Evolutionary conservation across 768 basidiomycete species (phyloP).

Genomic region (Mycena metata): DNA sequence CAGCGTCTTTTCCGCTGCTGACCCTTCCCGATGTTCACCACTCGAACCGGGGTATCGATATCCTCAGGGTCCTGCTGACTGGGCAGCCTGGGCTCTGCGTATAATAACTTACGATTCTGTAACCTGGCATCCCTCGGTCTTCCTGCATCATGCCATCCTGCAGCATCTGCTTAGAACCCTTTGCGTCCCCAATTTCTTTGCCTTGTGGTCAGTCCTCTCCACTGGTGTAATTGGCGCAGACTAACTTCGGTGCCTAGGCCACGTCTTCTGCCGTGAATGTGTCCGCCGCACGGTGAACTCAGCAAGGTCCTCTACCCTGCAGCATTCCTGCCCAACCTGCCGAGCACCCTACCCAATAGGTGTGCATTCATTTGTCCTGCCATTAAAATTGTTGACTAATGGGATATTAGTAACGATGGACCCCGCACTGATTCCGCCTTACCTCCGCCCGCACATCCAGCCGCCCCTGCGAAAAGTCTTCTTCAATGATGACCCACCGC

Average conservation of each 20-base stretch:
- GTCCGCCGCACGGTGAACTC: slow-evolving; percentile 64
- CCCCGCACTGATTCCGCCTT: slow-evolving; percentile 63
- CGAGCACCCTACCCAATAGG: slow-evolving; percentile 67
- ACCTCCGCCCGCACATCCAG: slow-evolving; percentile 69
- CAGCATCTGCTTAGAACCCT: slow-evolving; percentile 70
- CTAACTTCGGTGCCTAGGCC: slow-evolving; percentile 56
- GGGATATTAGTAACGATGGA: slow-evolving; percentile 59
- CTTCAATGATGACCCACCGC: slow-evolving; percentile 52
- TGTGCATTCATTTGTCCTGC: slow-evolving; percentile 45
- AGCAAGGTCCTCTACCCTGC: slow-evolving; percentile 59
- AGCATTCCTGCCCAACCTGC: slow-evolving; percentile 72
- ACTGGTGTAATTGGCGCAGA: neutral
- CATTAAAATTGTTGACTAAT: neutral
- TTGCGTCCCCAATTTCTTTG: slow-evolving; percentile 68
- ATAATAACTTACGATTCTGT: too few relatives aligned
- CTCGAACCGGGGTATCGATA: too few relatives aligned
- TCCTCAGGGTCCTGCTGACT: too few relatives aligned
- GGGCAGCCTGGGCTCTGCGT: too few relatives aligned
- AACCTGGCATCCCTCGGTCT: neutral
- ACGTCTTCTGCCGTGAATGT: slow-evolving; percentile 75
- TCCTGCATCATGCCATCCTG: slow-evolving; percentile 62
- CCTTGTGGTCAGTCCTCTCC: slow-evolving; percentile 68
- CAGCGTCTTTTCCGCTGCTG: too few relatives aligned
- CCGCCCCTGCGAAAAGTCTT: slow-evolving; percentile 71
- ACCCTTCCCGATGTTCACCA: too few relatives aligned